A percentile compares a stretch with the other conserved stretches of the same genome.
Conservation (phyloP, 345 rosid species). For the Eucalyptus regnans region DNA sequence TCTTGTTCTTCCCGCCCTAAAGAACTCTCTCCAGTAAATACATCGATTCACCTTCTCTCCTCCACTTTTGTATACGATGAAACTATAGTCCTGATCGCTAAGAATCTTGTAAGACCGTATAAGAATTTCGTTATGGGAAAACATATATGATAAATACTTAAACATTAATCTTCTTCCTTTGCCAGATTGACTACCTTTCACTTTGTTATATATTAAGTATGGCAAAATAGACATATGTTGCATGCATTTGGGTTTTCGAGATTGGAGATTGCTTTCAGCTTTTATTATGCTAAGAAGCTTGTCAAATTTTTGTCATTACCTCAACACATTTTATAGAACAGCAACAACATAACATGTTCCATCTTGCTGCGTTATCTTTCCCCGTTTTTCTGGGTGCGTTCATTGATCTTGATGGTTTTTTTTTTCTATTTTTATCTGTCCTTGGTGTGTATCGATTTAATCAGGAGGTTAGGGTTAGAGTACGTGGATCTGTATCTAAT, state of each 20-base stretch:
- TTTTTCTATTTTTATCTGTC: too few species aligned
- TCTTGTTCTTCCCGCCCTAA: constrained; percentile 38
- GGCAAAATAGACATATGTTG: background rate
- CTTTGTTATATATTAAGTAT: background rate
- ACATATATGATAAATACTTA: background rate
- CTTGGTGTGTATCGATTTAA: background rate
- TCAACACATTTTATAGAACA: background rate
- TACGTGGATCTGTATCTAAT: constrained; percentile 26
- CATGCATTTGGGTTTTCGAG: background rate
- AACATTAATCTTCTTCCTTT: background rate
- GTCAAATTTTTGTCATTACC: background rate
- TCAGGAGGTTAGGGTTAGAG: constrained; percentile 20
- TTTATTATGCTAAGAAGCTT: background rate
- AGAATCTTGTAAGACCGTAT: background rate
- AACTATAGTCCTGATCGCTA: background rate
- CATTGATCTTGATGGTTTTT: background rate
- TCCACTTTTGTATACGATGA: background rate
- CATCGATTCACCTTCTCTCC: background rate
- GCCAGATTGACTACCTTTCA: background rate
- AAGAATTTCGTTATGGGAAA: background rate
- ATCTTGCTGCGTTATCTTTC: background rate
- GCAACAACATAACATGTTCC: background rate
- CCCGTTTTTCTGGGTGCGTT: background rate
- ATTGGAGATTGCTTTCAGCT: background rate
- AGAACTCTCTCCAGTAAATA: background rate